These are phyloP conservation scores for Pseudoscleropodium purum DNA, from an alignment of 225 moss, liverwort and hornwort species.

Conservation along the genomic window DNA sequence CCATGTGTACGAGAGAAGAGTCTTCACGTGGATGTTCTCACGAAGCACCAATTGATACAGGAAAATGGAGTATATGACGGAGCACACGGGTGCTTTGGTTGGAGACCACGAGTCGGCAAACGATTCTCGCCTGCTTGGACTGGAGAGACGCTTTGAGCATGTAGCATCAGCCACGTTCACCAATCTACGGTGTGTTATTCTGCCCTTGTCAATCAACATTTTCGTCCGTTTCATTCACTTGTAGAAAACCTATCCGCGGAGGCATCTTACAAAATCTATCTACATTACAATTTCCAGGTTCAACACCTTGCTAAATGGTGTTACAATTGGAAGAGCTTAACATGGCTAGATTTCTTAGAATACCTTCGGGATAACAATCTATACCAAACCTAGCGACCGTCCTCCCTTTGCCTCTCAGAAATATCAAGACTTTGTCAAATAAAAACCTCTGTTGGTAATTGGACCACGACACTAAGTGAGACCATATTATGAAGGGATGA, in stretches of 20 bases:
- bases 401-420: not conserved
- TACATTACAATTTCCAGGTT: not conserved
- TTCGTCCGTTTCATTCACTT: not conserved
- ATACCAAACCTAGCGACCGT: not conserved
- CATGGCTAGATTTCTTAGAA: not conserved
- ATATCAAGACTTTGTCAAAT: not conserved
- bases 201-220: not conserved
- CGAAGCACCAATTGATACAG: slow-evolving; percentile 14
- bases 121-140: slow-evolving; percentile 52
- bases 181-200: slow-evolving; percentile 53
- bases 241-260: not conserved
- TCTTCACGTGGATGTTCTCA: not conserved
- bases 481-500: not conserved
- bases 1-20: not conserved
- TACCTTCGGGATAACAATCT: not conserved
- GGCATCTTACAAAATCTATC: not conserved
- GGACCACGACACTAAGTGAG: not conserved
- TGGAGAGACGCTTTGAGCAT: slow-evolving; percentile 87
- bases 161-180: slow-evolving; percentile 95
- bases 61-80: slow-evolving; percentile 60
- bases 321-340: not conserved
- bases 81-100: slow-evolving; percentile 35
- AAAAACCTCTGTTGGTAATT: not conserved
- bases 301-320: not conserved
- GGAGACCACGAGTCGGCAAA: slow-evolving; percentile 21